Evolutionary conservation across 805 yeast species (phyloP), one percentile per base, ranked within the genome.

Genomic region (Saccharomycopsis fermentans): DNA sequence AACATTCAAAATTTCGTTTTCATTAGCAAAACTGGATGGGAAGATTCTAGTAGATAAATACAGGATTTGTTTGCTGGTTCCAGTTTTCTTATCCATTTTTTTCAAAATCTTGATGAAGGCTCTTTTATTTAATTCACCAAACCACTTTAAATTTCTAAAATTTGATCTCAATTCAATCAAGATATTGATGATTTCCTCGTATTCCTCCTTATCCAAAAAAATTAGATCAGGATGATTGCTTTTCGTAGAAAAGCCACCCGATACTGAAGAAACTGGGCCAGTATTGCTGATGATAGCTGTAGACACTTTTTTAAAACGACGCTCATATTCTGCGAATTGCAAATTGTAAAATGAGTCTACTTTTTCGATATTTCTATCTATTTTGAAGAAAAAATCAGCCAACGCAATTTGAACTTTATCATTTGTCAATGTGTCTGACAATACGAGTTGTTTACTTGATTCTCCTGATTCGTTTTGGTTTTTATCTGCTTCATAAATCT

Each of bases 61-160:
- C n/a, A 76, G 69, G 27, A 74, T 72, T 65, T 83, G 86, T 55
- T 79, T 78, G 56, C 71, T 69, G 0, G 87, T 80, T 6, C 87
- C 86, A 29, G 80, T 74, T 69, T 90, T 90, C 74, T 92, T 92
- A 70, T 92, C 97, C 65, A 91, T 76, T 67, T 91, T 91, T 73
- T 91, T 91, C 67, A 92, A 75, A 63, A 92, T 92, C 73, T 91
- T 91, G 57, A 83, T 80, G 65, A 90, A 87, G 0, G 96, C 98
- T 61, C 95, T 82, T 67, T 86, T 88, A 74, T 91, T 91, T 65
- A 91, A 80, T 67, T 92, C 97, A 26, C 95, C 95, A 69, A 81
- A 91, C 96, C 97, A 92, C 69, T 88, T 90, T 68, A 91, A 75
- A 70, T 90, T 90, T 59, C 97, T 77, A 62, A 87, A 81, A 60